A percentile compares a stretch with the other conserved stretches of the same genome.
These are phyloP conservation scores for Penicillium sp. DNA, from an alignment of 2,329 filamentous ascomycete genomes.

Conservation along the genomic window DNA sequence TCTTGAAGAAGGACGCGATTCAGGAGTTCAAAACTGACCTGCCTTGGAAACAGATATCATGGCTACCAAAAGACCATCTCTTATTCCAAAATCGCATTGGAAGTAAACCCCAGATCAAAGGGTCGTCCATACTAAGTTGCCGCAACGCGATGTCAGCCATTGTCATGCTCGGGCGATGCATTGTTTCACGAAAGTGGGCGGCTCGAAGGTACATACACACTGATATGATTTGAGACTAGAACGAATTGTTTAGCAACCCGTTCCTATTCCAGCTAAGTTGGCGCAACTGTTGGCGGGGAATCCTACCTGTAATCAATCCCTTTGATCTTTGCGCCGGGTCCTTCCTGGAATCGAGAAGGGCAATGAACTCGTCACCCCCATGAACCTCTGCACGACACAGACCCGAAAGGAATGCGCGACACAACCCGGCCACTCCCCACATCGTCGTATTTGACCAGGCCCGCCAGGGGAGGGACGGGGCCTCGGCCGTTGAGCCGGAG, in stretches of 20 bases:
- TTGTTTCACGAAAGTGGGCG: constrained; percentile 19
- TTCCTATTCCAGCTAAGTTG: background rate
- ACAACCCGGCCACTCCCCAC: constrained; percentile 71
- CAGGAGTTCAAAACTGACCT: constrained; percentile 57
- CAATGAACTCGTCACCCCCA: constrained; percentile 75
- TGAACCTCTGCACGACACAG: constrained; percentile 76
- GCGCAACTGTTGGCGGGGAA: background rate
- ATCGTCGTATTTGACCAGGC: constrained; percentile 74
- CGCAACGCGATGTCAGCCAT: constrained; percentile 33
- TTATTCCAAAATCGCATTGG: constrained; percentile 76
- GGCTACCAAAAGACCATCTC: constrained; percentile 87
- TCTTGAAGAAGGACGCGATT: background rate
- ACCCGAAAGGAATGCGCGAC: constrained; percentile 73
- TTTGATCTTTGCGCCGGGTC: constrained; percentile 68
- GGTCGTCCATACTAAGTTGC: constrained; percentile 79
- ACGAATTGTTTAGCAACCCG: background rate
- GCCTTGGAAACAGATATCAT: constrained; percentile 93
- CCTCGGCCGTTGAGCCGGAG: constrained; percentile 47
- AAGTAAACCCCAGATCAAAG: constrained; percentile 88
- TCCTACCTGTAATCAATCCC: constrained; percentile 79
- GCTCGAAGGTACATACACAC: constrained; percentile 69
- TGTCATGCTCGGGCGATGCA: constrained; percentile 17
- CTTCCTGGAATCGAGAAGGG: constrained; percentile 73
- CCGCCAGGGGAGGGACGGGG: constrained; percentile 63
- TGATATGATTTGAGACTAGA: constrained; percentile 83